Conservation (phyloP, 2,329 filamentous ascomycete species). For the Coniochaeta ligniaria region DNA sequence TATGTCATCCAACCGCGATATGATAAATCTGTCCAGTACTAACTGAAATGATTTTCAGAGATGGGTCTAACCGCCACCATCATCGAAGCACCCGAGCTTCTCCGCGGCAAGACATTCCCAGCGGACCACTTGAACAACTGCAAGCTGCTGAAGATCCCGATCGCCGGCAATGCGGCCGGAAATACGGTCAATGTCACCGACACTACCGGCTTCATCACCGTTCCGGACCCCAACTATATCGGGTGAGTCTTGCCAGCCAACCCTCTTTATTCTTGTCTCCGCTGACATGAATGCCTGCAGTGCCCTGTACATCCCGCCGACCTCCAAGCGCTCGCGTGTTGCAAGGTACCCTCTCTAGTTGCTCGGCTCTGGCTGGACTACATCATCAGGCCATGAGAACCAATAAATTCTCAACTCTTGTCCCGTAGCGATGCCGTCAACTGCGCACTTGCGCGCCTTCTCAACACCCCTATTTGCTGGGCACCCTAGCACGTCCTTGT, state of each 20-base stretch:
- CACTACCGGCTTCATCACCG: slow-evolving; percentile 41
- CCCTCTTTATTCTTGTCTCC: neutral
- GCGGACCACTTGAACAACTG: slow-evolving; percentile 46
- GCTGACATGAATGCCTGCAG: neutral
- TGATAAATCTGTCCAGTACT: neutral
- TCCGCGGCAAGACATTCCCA: slow-evolving; percentile 48
- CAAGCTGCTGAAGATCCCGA: slow-evolving; percentile 36
- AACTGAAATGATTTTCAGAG: neutral
- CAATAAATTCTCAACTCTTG: neutral
- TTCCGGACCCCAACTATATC: slow-evolving; percentile 35
- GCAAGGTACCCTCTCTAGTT: neutral
- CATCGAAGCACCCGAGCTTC: slow-evolving; percentile 50
- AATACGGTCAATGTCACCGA: slow-evolving; percentile 51
- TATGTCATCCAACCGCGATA: neutral
- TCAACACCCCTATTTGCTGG: neutral
- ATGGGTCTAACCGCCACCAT: slow-evolving; percentile 50
- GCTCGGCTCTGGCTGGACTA: neutral
- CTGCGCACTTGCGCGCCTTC: neutral
- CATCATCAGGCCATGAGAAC: neutral
- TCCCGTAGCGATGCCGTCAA: neutral
- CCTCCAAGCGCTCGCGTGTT: slow-evolving; percentile 2
- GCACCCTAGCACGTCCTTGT: neutral
- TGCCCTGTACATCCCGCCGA: slow-evolving; percentile 5
- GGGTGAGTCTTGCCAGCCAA: slow-evolving; percentile 30
- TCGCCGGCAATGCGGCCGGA: slow-evolving; percentile 59